These are phyloP conservation scores for Hypoxylon intermedium DNA, from an alignment of 495 filamentous ascomycete genomes.

Conservation along the genomic window DNA sequence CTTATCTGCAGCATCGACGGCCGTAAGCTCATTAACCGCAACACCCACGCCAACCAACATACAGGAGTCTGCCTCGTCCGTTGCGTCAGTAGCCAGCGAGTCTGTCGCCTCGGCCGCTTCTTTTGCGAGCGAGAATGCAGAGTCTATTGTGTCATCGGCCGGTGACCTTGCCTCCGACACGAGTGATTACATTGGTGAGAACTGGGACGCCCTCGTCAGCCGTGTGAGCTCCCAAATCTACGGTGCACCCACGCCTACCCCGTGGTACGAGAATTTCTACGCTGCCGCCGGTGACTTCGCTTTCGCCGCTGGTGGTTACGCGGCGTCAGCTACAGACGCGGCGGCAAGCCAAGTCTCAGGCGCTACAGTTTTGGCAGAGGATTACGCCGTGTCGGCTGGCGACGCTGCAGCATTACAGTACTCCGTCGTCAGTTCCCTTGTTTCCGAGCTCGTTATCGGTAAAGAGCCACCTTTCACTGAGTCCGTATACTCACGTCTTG, in stretches of 20 bases:
- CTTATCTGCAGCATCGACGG: conserved; percentile 69
- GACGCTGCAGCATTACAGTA: conserved; percentile 66
- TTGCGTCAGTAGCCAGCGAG: conserved; percentile 42
- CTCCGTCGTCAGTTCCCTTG: conserved; percentile 70
- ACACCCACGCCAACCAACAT: conserved; percentile 58
- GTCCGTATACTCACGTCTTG: conserved; percentile 74
- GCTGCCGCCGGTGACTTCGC: conserved; percentile 40
- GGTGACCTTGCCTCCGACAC: conserved; percentile 47
- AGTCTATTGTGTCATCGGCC: conserved; percentile 38
- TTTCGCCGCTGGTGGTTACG: conserved; percentile 35
- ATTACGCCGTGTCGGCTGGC: conserved; percentile 62
- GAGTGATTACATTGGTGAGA: conserved; percentile 54
- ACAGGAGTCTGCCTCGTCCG: conserved; percentile 50
- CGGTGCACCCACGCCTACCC: conserved; percentile 69
- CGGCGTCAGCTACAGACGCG: conserved; percentile 40
- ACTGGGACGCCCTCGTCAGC: conserved; percentile 71
- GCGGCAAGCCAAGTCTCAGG: conserved; percentile 46
- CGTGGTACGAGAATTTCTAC: conserved; percentile 59
- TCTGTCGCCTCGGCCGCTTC: conserved; percentile 45
- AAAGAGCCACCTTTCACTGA: conserved; percentile 85
- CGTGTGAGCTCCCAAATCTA: conserved; percentile 76
- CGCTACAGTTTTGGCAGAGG: conserved; percentile 59
- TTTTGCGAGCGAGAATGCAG: conserved; percentile 38
- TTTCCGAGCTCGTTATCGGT: conserved; percentile 78
- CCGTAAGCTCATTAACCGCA: conserved; percentile 59